These are phyloP conservation scores for Aegilops bicornis DNA, from an alignment of 176 grass and related monocot genomes.

Conservation along the genomic window DNA sequence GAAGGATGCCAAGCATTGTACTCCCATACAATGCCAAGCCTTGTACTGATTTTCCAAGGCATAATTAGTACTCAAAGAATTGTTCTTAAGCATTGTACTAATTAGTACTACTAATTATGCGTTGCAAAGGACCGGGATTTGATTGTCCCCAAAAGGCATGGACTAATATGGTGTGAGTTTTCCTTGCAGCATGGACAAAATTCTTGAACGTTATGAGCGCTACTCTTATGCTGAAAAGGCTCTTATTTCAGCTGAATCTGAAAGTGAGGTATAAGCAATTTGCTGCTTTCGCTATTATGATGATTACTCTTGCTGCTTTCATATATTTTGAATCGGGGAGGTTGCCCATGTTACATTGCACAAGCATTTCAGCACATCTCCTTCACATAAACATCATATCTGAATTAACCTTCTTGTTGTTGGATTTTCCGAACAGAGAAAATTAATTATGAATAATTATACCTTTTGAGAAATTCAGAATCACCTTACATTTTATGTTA, in stretches of 20 bases:
- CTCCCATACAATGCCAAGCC: no score
- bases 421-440: not conserved
- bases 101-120: not conserved
- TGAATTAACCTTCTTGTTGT: not conserved
- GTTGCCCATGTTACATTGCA: not conserved
- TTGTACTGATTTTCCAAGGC: no score
- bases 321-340: not conserved
- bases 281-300: not conserved
- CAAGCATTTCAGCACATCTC: not conserved
- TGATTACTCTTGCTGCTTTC: not conserved
- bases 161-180: not conserved
- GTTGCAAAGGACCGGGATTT: not conserved
- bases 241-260: conserved; percentile 51
- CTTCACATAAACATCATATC: not conserved
- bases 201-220: conserved; percentile 74
- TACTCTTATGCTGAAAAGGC: conserved; percentile 79
- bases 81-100: no score
- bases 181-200: conserved; percentile 62
- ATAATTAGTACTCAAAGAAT: no score
- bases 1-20: not conserved
- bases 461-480: not conserved
- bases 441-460: not conserved
- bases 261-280: conserved; percentile 55
- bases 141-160: not conserved
- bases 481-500: conserved; percentile 23